These are phyloP conservation scores for Aspergillus flavus DNA, from an alignment of 2,329 filamentous ascomycete species.

Conservation along the genomic window DNA sequence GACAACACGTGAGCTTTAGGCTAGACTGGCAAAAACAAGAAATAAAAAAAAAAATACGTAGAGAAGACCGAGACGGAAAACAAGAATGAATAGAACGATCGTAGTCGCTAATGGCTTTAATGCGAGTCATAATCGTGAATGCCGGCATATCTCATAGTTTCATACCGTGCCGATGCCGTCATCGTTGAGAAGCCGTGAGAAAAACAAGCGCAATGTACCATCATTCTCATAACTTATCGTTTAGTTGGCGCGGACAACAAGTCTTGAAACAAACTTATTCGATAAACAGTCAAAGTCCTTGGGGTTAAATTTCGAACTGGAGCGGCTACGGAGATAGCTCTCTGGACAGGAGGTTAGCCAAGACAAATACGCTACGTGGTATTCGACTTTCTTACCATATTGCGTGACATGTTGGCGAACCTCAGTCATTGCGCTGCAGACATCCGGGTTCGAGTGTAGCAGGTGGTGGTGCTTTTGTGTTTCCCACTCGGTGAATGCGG, in stretches of 20 bases:
- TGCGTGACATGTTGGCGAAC: slow-evolving; percentile 88
- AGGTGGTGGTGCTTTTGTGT: slow-evolving; percentile 87
- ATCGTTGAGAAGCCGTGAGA: slow-evolving; percentile 21
- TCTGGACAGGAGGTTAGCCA: slow-evolving; percentile 63
- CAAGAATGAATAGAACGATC: slow-evolving; percentile 25
- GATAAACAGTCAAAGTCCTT: slow-evolving; percentile 93
- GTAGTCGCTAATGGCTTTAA: slow-evolving; percentile 24
- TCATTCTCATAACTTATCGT: slow-evolving; percentile 27
- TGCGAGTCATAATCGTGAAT: slow-evolving; percentile 28
- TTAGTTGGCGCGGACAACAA: slow-evolving; percentile 93
- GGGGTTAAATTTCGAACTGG: slow-evolving; percentile 81
- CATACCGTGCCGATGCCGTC: slow-evolving; percentile 26
- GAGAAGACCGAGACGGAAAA: slow-evolving; percentile 24
- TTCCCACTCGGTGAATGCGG: slow-evolving; percentile 91
- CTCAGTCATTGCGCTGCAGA: slow-evolving; percentile 96
- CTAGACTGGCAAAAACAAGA: slow-evolving; percentile 17
- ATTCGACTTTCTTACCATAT: slow-evolving; percentile 70
- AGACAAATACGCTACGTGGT: background rate
- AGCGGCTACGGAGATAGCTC: slow-evolving; percentile 78
- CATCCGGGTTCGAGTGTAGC: slow-evolving; percentile 85
- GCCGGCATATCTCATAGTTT: slow-evolving; percentile 35
- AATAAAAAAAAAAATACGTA: slow-evolving; percentile 13
- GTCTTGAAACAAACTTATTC: slow-evolving; percentile 95
- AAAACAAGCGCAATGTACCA: slow-evolving; percentile 9
- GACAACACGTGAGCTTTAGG: slow-evolving; percentile 27